Percentiles rank a stretch among this genome's conserved stretches.
Conservation (phyloP, 352 stramenopile genomes). For the Pythium brassicae region DNA sequence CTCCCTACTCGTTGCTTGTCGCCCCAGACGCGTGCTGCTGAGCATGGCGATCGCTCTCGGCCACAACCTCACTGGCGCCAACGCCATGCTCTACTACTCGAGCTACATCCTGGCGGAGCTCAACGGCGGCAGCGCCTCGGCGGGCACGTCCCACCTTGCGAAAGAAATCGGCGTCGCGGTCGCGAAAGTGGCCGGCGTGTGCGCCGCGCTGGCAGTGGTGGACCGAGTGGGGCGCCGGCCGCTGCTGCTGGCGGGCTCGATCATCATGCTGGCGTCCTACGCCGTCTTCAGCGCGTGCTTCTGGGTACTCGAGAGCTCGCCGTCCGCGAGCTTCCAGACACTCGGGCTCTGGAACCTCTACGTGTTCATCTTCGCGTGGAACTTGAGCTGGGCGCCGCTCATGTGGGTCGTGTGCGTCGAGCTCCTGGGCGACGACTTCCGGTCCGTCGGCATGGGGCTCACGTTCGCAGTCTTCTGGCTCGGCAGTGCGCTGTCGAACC, state of each 20-base stretch:
- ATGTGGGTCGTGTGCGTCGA: slow-evolving; percentile 78
- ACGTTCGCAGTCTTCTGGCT: slow-evolving; percentile 75
- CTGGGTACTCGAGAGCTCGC: slow-evolving; percentile 25
- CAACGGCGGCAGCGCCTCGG: slow-evolving; percentile 10
- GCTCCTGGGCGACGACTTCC: slow-evolving; percentile 56
- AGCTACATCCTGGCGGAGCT: slow-evolving; percentile 64
- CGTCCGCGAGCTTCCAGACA: slow-evolving; percentile 21
- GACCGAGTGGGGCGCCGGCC: slow-evolving; percentile 56
- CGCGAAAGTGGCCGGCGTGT: slow-evolving; percentile 62
- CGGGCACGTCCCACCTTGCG: slow-evolving; percentile 18
- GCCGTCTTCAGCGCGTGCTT: slow-evolving; percentile 52
- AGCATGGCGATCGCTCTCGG: slow-evolving; percentile 55
- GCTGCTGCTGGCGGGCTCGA: slow-evolving; percentile 51
- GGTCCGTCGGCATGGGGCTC: slow-evolving; percentile 68
- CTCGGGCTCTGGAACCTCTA: slow-evolving; percentile 65
- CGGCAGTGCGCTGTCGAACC: slow-evolving; percentile 59
- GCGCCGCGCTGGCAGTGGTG: slow-evolving; percentile 42
- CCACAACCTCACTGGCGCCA: slow-evolving; percentile 61
- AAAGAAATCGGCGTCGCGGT: slow-evolving; percentile 65
- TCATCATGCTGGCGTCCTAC: slow-evolving; percentile 46
- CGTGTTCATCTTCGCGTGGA: slow-evolving; percentile 71
- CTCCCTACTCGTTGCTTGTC: not conserved
- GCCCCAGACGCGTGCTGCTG: slow-evolving; percentile 39
- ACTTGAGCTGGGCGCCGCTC: slow-evolving; percentile 67
- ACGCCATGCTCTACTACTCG: slow-evolving; percentile 81